Base-by-base conservation (phyloP, 1,284 basidiomycete genomes). In the Trametes pubescens region DNA sequence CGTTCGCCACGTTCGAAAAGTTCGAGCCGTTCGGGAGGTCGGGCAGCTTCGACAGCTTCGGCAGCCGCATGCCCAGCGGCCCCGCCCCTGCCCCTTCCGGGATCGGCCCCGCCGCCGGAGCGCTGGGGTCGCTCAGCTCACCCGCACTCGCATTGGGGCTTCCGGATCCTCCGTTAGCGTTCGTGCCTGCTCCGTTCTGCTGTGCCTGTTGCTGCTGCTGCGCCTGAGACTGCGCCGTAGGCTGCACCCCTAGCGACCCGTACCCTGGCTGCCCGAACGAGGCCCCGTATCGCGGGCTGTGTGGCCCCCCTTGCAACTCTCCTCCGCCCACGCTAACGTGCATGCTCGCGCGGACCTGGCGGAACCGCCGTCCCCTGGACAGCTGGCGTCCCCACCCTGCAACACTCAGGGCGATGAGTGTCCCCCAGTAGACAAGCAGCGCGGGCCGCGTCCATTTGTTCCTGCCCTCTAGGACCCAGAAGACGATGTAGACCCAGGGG, bases 351-450 rank as follows among this genome's bases (percentile, higher is more conserved):
- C 67, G 62, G 14, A 77, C 72, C 47, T 84, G 78, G 48, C 88
- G 80, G 68, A 91, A 91, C 66, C 87, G 82, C 61, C 93, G 81
- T 0, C 90, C 89, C 59, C 94, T 82, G 6, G 88, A 88, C 43
- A 98, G 79, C 74, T 96, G 95, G 53, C 94, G 84, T 74, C 91
- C 95, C 97, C 97, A 99, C 0, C 92, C 95, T 4, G 91, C 94
- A 29, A 99, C 92, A 61, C 94, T 96, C 62, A 96, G 82, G 65
- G 84, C 85, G 13, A 92, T 92, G 40, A 98, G 78, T 11, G 86
- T 76, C 2, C 83, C 90, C 98, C 97, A 99, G 76, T 98, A 99
- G 0, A 80, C 82, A 48, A 98, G 79, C 43, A 99, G 80, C 9
- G 85, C 85, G 0, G 90, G 86, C 8, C 98, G 84, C n/a, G 88